These are phyloP conservation scores for Pestalotiopsis sp. DNA, from an alignment of 2,329 filamentous ascomycete species.

Conservation along the genomic window DNA sequence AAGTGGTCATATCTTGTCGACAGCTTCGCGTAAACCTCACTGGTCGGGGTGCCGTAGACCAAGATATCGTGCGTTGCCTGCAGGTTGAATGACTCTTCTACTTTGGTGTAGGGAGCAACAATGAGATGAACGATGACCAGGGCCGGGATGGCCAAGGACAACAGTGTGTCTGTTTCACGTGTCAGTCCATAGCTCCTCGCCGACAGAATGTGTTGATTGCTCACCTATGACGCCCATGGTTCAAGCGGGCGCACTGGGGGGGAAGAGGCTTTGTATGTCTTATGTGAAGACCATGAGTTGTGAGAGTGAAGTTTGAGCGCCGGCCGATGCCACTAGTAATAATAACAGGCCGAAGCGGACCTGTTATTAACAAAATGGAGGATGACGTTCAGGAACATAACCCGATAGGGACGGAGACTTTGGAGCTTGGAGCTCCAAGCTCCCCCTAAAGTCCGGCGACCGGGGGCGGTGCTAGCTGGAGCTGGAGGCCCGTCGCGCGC, in stretches of 20 bases:
- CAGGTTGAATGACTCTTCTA: constrained; percentile 97
- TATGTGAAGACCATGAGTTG: background rate
- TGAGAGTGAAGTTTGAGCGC: background rate
- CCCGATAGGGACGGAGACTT: background rate
- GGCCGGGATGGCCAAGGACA: constrained; percentile 60
- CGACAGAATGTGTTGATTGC: background rate
- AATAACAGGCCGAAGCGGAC: background rate
- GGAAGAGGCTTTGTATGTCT: background rate
- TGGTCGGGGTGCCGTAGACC: constrained; percentile 71
- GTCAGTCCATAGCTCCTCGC: background rate
- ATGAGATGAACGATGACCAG: constrained; percentile 69
- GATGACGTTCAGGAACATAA: background rate
- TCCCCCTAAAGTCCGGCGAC: background rate
- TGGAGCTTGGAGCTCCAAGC: background rate
- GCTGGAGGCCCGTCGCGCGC: too few relatives aligned
- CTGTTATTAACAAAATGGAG: background rate
- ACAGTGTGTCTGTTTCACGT: constrained; percentile 38
- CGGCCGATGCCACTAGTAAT: background rate
- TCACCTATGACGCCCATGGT: constrained; percentile 7
- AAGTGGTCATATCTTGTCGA: constrained; percentile 80
- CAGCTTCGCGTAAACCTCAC: constrained; percentile 53
- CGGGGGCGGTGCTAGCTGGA: background rate
- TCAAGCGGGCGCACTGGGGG: background rate
- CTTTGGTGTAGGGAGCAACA: constrained; percentile 87
- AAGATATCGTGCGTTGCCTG: constrained; percentile 92